Percentiles rank a stretch among this genome's conserved stretches.
Conservation (phyloP, 1,284 basidiomycete species). For the Porodaedalea pini region DNA sequence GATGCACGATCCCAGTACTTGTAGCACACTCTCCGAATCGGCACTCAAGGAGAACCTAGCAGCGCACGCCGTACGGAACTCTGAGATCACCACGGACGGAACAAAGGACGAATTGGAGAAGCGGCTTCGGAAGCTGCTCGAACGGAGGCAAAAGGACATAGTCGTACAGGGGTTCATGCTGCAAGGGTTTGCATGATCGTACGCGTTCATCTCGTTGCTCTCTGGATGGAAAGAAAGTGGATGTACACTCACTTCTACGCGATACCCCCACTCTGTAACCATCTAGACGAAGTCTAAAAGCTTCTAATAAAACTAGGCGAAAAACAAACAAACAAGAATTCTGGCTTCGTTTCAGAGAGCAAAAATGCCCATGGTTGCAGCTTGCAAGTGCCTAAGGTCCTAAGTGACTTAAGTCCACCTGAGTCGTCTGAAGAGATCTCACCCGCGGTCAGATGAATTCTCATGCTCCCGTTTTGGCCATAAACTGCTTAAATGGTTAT, state of each 20-base stretch:
- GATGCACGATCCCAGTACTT: conserved; percentile 41
- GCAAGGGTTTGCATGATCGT: conserved; percentile 6
- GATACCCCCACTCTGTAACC: too few relatives aligned
- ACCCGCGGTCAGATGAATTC: too few relatives aligned
- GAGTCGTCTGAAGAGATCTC: too few relatives aligned
- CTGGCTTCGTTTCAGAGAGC: background rate
- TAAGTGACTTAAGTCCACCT: too few relatives aligned
- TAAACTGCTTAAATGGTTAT: too few relatives aligned
- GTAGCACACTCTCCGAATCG: conserved; percentile 38
- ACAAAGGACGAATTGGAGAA: conserved; percentile 30
- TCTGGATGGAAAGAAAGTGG: background rate
- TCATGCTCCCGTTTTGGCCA: too few relatives aligned
- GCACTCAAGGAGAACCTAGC: conserved; percentile 54
- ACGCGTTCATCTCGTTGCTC: background rate
- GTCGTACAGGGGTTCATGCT: conserved; percentile 45
- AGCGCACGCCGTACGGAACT: conserved; percentile 41
- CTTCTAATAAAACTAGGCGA: too few relatives aligned
- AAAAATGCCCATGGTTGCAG: too few relatives aligned
- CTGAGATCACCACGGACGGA: conserved; percentile 28
- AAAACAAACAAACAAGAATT: background rate
- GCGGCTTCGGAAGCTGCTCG: conserved; percentile 34
- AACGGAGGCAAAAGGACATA: conserved; percentile 45
- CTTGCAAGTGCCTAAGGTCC: too few relatives aligned
- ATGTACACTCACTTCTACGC: background rate
- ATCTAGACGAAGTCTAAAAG: too few relatives aligned